Conservation (phyloP, 306 rosid species). For the Pterocarpus santalinus region DNA sequence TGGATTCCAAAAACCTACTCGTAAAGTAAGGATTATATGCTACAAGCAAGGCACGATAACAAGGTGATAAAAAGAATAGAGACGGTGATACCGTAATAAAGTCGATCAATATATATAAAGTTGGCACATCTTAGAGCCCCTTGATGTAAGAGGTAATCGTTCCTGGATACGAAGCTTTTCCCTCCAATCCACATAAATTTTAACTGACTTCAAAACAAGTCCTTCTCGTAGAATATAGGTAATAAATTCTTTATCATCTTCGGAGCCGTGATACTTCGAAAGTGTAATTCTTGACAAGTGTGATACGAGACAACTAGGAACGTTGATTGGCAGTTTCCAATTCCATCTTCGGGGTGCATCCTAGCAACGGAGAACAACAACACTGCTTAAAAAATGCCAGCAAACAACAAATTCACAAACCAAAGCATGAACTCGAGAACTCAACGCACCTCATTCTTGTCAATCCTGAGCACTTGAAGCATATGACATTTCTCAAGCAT, state of each 20-base stretch:
- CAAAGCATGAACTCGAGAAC: background rate
- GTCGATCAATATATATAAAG: background rate
- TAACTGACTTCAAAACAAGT: background rate
- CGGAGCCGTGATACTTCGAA: background rate
- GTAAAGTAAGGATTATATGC: no score
- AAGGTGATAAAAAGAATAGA: no score
- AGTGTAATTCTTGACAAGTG: background rate
- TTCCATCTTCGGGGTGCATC: background rate
- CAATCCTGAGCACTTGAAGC: background rate
- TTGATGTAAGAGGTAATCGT: background rate
- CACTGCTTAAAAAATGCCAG: background rate
- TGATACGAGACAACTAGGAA: background rate
- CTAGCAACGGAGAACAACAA: background rate
- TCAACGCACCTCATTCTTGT: background rate
- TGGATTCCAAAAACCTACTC: no score
- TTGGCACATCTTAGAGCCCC: background rate
- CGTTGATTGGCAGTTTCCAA: background rate
- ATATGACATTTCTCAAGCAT: background rate
- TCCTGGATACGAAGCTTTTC: background rate
- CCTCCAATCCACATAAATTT: background rate
- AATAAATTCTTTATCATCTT: background rate
- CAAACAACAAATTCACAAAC: background rate
- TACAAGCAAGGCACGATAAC: no score
- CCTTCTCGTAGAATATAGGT: background rate
- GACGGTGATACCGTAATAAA: background rate